Evolutionary conservation across 2,329 filamentous ascomycete species (phyloP).

Genomic region (Sarocladium brachiariae): DNA sequence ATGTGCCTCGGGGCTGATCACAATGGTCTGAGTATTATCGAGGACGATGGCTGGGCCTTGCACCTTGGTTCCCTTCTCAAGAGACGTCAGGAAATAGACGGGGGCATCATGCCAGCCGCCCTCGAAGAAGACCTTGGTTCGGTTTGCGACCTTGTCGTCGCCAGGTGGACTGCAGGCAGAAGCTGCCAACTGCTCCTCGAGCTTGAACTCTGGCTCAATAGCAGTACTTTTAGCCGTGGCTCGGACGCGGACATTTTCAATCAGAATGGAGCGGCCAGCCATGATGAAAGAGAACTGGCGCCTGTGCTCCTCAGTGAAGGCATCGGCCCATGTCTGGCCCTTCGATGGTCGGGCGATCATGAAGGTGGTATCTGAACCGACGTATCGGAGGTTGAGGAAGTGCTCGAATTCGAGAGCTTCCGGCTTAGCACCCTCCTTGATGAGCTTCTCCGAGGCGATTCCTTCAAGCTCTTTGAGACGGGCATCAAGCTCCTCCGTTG

Average conservation of each 20-base stretch:
- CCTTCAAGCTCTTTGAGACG: slow-evolving; percentile 9
- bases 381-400: slow-evolving; percentile 37
- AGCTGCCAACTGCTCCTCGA: slow-evolving; percentile 10
- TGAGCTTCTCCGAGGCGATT: slow-evolving; percentile 9
- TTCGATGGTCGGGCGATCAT: slow-evolving; percentile 20
- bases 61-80: slow-evolving; percentile 30
- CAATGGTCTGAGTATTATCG: slow-evolving; percentile 66
- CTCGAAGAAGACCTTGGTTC: slow-evolving; percentile 65
- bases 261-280: slow-evolving; percentile 27
- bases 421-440: slow-evolving; percentile 4
- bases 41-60: slow-evolving; percentile 46
- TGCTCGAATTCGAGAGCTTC: slow-evolving; percentile 17
- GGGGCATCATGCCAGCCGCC: slow-evolving; percentile 66
- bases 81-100: slow-evolving; percentile 3
- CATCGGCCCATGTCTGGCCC: slow-evolving; percentile 14
- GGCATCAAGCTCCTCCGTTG: slow-evolving; percentile 55
- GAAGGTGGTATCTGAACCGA: slow-evolving; percentile 34
- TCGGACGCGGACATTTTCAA: slow-evolving; percentile 37
- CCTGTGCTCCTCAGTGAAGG: slow-evolving; percentile 30
- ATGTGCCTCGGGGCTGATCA: slow-evolving; percentile 45
- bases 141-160: slow-evolving; percentile 28
- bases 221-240: slow-evolving; percentile 25
- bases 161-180: slow-evolving; percentile 10
- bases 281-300: slow-evolving; percentile 36
- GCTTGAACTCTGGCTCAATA: slow-evolving; percentile 14